Conservation (phyloP, 1,284 basidiomycete genomes). For the Ustilago esculenta region DNA sequence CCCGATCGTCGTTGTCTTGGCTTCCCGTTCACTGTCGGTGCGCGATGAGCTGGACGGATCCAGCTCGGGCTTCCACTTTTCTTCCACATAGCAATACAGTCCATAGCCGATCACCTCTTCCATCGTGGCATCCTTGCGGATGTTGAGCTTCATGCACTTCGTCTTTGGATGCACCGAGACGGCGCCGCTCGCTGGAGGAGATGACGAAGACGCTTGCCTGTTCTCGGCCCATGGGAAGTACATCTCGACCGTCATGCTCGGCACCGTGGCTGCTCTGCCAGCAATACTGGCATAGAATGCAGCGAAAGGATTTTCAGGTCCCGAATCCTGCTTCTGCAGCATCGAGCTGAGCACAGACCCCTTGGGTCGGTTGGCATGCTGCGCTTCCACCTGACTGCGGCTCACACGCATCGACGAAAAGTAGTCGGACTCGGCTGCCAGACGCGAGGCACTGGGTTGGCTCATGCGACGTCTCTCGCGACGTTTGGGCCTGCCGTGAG, state of each 20-base stretch:
- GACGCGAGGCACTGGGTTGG: slow-evolving; percentile 5
- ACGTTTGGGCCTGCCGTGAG: slow-evolving; percentile 13
- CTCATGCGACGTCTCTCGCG: slow-evolving; percentile 19
- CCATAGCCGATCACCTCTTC: slow-evolving; percentile 96
- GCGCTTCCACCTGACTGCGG: slow-evolving; percentile 26
- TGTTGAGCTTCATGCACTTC: slow-evolving; percentile 71
- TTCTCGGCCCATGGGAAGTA: slow-evolving; percentile 84
- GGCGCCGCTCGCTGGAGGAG: slow-evolving; percentile 43
- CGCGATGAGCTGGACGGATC: slow-evolving; percentile 65
- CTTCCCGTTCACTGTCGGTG: slow-evolving; percentile 72
- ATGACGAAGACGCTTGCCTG: slow-evolving; percentile 18
- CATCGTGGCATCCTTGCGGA: slow-evolving; percentile 86
- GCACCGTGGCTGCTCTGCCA: slow-evolving; percentile 63
- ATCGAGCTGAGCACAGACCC: slow-evolving; percentile 45
- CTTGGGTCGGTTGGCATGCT: slow-evolving; percentile 46
- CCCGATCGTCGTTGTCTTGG: slow-evolving; percentile 77
- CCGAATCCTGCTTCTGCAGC: slow-evolving; percentile 45
- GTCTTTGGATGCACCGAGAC: slow-evolving; percentile 39
- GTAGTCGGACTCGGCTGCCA: slow-evolving; percentile 29
- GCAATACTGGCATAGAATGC: slow-evolving; percentile 69
- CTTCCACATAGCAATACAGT: slow-evolving; percentile 89
- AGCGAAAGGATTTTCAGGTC: slow-evolving; percentile 67
- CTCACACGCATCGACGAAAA: slow-evolving; percentile 43
- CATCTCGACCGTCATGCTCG: slow-evolving; percentile 75
- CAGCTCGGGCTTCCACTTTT: slow-evolving; percentile 80